These are phyloP conservation scores for Hanseniaspora valbyensis DNA, from an alignment of 805 yeast genomes.

Conservation along the genomic window DNA sequence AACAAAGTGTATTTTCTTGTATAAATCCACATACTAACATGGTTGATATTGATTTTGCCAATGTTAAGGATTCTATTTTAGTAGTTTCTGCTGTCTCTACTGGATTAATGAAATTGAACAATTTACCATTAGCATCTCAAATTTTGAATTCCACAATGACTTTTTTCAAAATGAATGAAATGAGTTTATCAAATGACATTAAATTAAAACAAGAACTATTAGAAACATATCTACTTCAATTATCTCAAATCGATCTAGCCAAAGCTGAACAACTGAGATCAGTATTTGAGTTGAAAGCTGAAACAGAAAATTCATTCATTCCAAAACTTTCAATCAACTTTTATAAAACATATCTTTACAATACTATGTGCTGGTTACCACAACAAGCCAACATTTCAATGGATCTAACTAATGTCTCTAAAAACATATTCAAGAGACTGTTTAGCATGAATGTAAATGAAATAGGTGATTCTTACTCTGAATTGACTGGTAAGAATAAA, in stretches of 20 bases:
- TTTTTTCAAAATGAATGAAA: constrained; percentile 26
- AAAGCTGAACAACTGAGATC: constrained; percentile 32
- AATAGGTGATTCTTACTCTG: not conserved
- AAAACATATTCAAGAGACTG: constrained; percentile 4
- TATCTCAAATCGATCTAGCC: constrained; percentile 28
- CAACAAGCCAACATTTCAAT: constrained; percentile 8
- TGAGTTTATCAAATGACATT: constrained; percentile 30
- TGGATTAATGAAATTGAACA: constrained; percentile 41
- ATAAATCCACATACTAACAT: not conserved
- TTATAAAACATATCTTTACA: constrained; percentile 17
- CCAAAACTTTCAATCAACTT: constrained; percentile 34
- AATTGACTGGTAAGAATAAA: not conserved
- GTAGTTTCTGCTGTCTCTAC: constrained; percentile 35
- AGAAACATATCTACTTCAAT: constrained; percentile 35
- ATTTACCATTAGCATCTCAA: constrained; percentile 41
- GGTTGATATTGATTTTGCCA: constrained; percentile 27
- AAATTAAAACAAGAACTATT: constrained; percentile 32
- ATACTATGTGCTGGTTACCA: constrained; percentile 13
- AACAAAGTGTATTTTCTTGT: not conserved
- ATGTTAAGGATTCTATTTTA: constrained; percentile 37
- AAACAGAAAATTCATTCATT: constrained; percentile 17
- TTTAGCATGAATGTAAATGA: not conserved
- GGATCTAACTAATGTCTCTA: not conserved
- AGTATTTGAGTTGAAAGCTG: constrained; percentile 29
- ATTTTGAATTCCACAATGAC: constrained; percentile 46